Base-by-base conservation (phyloP, 2,329 filamentous ascomycete species). In the Graphilbum sp. region DNA sequence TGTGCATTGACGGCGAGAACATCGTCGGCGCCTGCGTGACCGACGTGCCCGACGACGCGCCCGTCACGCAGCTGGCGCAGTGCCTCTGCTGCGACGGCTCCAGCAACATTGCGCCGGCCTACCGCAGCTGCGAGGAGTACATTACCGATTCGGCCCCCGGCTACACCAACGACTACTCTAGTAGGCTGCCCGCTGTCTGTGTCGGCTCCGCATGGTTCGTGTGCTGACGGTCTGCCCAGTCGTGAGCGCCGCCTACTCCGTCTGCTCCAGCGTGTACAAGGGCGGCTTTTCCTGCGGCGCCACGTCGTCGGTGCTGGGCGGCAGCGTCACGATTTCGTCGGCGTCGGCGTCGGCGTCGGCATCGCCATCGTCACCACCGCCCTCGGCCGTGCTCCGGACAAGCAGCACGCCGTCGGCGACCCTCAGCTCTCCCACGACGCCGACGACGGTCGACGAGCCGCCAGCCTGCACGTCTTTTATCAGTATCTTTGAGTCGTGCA, bases 41-140 rank as follows among this genome's bases (percentile, higher is more conserved):
- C 8, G 40, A 37, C 12, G 43, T 46, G 31, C 41, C 38, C 15
- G n/a, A 32, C 10, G 35, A 34, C 2, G 44, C 41, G 2, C 36
- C 44, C 12, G 30, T n/a, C 3, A 34, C 23, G 3, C 42, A 38
- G 13, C 34, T 35, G 17, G 36, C 39, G n/a, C 30, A 33, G 3
- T 54, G 52, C 34, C 27, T 46, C n/a, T 54, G 52, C 41, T 54
- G 52, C 35, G 20, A 34, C 6, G 35, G 33, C 9, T 29, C 20
- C 20, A 32, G 36, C 3, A 36, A 42, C 17, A 8, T 53, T 13
- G 42, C 25, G 9, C 9, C 35, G 3, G 34, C 37, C 15, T 54
- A 51, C 38, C 40, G 36, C n/a, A 40, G 31, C 34, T 54, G 52
- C 45, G 46, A 47, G 15, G 39, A 41, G 9, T 53, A 52, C 37